A percentile compares a stretch with the other conserved stretches of the same genome.
Conservation (phyloP, 495 filamentous ascomycete species). For the Hypoxylon lienhwacheense region DNA sequence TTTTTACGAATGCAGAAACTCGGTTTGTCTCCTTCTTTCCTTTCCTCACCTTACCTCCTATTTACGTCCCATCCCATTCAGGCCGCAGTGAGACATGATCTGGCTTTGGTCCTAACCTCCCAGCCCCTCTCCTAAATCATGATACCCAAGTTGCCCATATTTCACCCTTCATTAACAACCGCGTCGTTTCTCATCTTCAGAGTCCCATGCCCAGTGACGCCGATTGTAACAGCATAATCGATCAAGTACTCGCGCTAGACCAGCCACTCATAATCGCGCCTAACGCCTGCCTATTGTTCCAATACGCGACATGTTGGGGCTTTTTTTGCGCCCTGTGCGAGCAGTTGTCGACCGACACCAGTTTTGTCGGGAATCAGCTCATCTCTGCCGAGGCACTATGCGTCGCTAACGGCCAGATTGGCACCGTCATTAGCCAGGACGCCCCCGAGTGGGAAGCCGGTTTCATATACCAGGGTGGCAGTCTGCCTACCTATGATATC, state of each 20-base stretch:
- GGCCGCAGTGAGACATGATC: background rate
- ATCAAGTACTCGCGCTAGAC: conserved; percentile 38
- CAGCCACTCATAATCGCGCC: conserved; percentile 41
- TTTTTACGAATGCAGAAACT: conserved; percentile 45
- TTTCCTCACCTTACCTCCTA: background rate
- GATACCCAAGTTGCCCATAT: background rate
- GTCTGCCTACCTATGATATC: conserved; percentile 46
- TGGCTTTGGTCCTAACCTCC: background rate
- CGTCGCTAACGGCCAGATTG: conserved; percentile 41
- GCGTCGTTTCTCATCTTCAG: conserved; percentile 17
- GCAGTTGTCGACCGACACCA: conserved; percentile 41
- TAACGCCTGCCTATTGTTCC: conserved; percentile 45
- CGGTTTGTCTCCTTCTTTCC: conserved; percentile 36
- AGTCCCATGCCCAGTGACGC: conserved; percentile 29
- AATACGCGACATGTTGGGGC: conserved; percentile 43
- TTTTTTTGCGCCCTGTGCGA: conserved; percentile 50
- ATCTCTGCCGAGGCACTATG: conserved; percentile 43
- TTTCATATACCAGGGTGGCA: conserved; percentile 36
- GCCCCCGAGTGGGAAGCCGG: conserved; percentile 48
- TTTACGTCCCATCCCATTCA: background rate
- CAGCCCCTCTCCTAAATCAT: background rate
- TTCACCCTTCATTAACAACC: conserved; percentile 5
- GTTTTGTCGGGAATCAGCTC: conserved; percentile 47
- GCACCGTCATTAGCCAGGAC: conserved; percentile 44
- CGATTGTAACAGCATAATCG: conserved; percentile 44